A percentile compares a stretch with the other conserved stretches of the same genome.
Conservation (phyloP, 176 grass and related monocot genomes). For the Tuctoria greenei region DNA sequence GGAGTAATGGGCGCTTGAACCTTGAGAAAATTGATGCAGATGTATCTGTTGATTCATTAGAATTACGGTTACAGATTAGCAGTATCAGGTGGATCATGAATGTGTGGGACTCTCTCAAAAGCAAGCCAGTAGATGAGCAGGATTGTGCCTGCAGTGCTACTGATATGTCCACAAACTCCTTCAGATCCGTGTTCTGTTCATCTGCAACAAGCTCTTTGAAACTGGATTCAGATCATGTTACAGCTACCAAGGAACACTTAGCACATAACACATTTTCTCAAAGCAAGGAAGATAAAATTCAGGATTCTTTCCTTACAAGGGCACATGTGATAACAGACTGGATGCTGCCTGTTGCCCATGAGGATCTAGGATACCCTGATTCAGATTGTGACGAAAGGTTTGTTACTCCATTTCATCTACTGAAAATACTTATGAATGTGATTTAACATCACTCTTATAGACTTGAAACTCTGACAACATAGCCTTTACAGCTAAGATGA, state of each 20-base stretch:
- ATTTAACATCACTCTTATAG: no score
- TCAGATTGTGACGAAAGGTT: slow-evolving; percentile 90
- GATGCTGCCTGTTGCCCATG: slow-evolving; percentile 55
- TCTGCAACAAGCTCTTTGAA: slow-evolving; percentile 37
- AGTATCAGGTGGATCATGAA: slow-evolving; percentile 66
- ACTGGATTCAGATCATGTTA: slow-evolving; percentile 43
- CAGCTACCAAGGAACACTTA: slow-evolving; percentile 24
- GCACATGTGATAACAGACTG: slow-evolving; percentile 82
- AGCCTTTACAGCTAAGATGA: no score
- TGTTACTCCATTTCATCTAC: slow-evolving; percentile 31
- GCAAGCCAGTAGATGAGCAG: slow-evolving; percentile 37
- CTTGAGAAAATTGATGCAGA: slow-evolving; percentile 82
- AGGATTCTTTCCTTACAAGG: slow-evolving; percentile 68
- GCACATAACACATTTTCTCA: slow-evolving; percentile 30
- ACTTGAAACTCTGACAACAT: no score
- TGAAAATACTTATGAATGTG: background rate
- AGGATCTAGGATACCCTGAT: slow-evolving; percentile 57
- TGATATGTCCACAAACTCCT: slow-evolving; percentile 44
- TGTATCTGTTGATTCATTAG: slow-evolving; percentile 67
- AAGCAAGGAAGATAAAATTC: slow-evolving; percentile 57
- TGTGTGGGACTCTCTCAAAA: slow-evolving; percentile 60
- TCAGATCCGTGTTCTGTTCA: slow-evolving; percentile 35
- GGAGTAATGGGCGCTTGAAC: slow-evolving; percentile 81
- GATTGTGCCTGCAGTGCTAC: slow-evolving; percentile 31
- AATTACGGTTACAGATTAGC: slow-evolving; percentile 77